Evolutionary conservation across 352 stramenopile genomes (phyloP), one percentile per base, ranked within the genome.

Genomic region (Peronosclerospora sorghi): DNA sequence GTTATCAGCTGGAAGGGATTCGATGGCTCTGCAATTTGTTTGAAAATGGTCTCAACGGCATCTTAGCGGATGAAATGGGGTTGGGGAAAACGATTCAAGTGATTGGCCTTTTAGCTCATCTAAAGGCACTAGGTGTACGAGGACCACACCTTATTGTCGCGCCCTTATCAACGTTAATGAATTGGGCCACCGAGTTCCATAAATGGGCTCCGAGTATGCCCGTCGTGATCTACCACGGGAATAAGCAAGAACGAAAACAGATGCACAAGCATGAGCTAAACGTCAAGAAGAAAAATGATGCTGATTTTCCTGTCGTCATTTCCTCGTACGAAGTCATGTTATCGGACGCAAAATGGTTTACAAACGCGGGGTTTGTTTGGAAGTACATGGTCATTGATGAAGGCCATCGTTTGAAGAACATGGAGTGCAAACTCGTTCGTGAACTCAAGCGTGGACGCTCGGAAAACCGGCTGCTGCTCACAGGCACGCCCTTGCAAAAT

Each of bases 321-420:
- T 92, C 82, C 17, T 91, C 77, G 10, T 94, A 88, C 49, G 82
- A 94, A 51, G 72, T 90, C 53, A 91, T 94, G 51, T 38, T 89
- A n/a, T 56, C 73, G 34, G 77, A 90, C 50, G 50, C 67, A 9
- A 84, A 56, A 47, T 52, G 34, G 15, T 94, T 93, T 54, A 56
- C 66, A 20, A 41, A 4, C 41, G 34, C 61, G 29, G 73, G 75
- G 0, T 91, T 86, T 30, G 65, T 84, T 19, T 94, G 77, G 76
- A 96, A 96, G 53, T 98, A 97, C 62, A 75, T 98, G 14, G 86
- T 98, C 52, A 91, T 99, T 21, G 96, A 99, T 65, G 96, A 99
- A 55, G 96, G 94, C 23, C 96, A 99, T 50, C 78, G 96, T 13
- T 68, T 99, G 6, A 99, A 99, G 54, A 98, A 98, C 59, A 92